phyloP scores from a whole-genome alignment of 2,329 filamentous ascomycete genomes.

The Lasiodiplodia hormozganensis region DNA sequence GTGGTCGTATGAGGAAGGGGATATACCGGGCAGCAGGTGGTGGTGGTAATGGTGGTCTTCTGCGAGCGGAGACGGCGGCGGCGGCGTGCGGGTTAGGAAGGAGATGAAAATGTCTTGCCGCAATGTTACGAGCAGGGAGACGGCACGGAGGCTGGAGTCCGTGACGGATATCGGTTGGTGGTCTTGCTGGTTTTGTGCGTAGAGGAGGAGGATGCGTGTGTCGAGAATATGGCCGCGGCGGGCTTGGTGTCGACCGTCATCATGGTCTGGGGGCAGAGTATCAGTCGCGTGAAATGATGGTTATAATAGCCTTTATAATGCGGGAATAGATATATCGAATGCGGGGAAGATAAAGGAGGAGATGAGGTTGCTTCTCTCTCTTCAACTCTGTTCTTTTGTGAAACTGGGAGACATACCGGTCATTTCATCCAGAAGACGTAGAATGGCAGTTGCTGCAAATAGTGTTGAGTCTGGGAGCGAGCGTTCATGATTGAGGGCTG shows the following conservation, averaged over 20 bases:
- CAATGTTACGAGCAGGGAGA: constrained; percentile 47
- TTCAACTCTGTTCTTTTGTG: no score
- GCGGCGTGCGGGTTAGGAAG: constrained; percentile 4
- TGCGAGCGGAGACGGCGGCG: no score
- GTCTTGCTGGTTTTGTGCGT: neutral
- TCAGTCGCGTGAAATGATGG: no score
- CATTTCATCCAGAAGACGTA: constrained; percentile 51
- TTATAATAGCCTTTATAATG: no score
- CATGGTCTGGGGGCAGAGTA: constrained; percentile 33
- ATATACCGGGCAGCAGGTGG: no score
- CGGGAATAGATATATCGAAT: no score
- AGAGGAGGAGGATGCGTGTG: constrained; percentile 37
- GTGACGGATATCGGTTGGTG: constrained; percentile 31
- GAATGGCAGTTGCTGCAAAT: constrained; percentile 50
- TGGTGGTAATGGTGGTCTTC: no score
- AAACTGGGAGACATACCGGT: constrained; percentile 38
- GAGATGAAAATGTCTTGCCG: constrained; percentile 48
- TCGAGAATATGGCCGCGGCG: constrained; percentile 46
- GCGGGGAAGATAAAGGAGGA: neutral
- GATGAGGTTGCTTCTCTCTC: no score
- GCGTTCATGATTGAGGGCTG: constrained; percentile 47
- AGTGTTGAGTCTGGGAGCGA: constrained; percentile 50
- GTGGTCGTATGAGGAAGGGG: no score
- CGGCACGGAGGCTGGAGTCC: constrained; percentile 42
- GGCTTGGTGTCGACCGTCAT: constrained; percentile 40